Base-by-base conservation (phyloP, 108 stramenopile genomes). In the Fragilaria crotonensis region DNA sequence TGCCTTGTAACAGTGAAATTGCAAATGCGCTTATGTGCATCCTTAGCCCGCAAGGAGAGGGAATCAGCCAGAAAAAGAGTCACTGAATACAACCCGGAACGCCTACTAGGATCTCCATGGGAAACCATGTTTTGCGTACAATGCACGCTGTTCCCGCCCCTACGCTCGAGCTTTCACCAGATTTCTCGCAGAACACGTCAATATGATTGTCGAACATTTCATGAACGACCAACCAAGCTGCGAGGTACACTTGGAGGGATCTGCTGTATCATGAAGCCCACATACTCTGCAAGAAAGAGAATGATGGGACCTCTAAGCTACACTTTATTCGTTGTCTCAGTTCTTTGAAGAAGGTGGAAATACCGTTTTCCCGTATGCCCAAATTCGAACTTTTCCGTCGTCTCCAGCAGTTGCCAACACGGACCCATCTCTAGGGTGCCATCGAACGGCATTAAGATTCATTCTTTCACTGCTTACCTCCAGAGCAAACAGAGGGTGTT, bases 381-480 rank as follows among this genome's bases (percentile, higher is more conserved):
- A 97, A 21, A 95, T 23, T 57, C 80, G 84, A 47, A 97, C 87
- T 11, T 76, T 57, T 5, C 93, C 90, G 63, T 97, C 96, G 62
- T 97, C 96, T 3, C 94, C 88, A n/a, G 76, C 83, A 11, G 89
- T 83, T 3, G 79, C 80, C 27, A 95, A 64, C 11, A 85, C 31
- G 11, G 60, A 85, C 5, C 89, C 81, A 60, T 85, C 87, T 36
- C 26, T 53, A 4, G 98, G 98, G 68, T 88, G 90, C 97, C 97
- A 99, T 44, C 80, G 59, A 3, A 98, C 96, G 59, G 93, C 93
- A 76, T 99, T 99, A 33, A 98, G 88, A 68, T 99, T 97, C 18
- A 17, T 18, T 5, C 83, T 85, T 0, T 67, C 53, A 4, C 56
- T 68, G 11, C 65, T 48, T 3, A 58, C 75, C 45, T 78, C 94